A percentile compares a stretch with the other conserved stretches of the same genome.
Evolutionary conservation across 352 stramenopile species (phyloP).

Genomic region (Globisporangium uncinulatum): DNA sequence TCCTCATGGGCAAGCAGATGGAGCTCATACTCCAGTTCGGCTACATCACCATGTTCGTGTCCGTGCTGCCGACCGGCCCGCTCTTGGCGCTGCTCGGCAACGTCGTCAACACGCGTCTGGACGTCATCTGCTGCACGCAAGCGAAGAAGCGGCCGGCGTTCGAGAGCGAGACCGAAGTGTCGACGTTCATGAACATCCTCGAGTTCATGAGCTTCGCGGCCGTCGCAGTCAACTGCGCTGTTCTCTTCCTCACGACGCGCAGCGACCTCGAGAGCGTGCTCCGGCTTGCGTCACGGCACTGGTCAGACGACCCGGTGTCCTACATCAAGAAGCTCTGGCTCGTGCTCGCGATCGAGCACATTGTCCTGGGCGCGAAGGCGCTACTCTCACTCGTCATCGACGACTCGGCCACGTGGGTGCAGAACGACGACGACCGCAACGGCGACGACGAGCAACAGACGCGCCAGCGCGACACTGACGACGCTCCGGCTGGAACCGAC

Average conservation of each 20-base stretch:
- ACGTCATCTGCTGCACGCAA: slow-evolving; percentile 77
- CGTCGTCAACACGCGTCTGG: slow-evolving; percentile 81
- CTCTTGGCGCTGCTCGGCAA: slow-evolving; percentile 87
- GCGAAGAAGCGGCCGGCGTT: slow-evolving; percentile 69
- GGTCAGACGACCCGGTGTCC: slow-evolving; percentile 14
- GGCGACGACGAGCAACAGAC: slow-evolving; percentile 33
- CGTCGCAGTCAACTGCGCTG: slow-evolving; percentile 66
- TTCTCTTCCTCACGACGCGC: slow-evolving; percentile 69
- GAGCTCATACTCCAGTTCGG: slow-evolving; percentile 87
- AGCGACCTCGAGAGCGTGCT: slow-evolving; percentile 60
- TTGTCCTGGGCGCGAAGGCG: slow-evolving; percentile 59
- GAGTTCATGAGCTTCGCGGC: slow-evolving; percentile 89
- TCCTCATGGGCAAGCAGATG: slow-evolving; percentile 76
- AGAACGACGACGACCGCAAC: slow-evolving; percentile 52
- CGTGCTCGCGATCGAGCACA: slow-evolving; percentile 56
- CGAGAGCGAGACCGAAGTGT: slow-evolving; percentile 80
- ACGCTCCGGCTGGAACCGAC: slow-evolving; percentile 1
- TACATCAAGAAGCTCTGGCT: slow-evolving; percentile 62
- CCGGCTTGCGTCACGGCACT: slow-evolving; percentile 9
- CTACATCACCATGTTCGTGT: slow-evolving; percentile 94
- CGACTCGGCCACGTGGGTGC: slow-evolving; percentile 67
- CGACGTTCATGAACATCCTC: slow-evolving; percentile 89
- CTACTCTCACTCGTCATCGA: slow-evolving; percentile 59
- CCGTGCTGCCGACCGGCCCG: slow-evolving; percentile 84
- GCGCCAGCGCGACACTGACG: slow-evolving; percentile 8